Conservation (phyloP, 192 early-diverging fungal genomes). For the Allomyces macrogynus region DNA sequence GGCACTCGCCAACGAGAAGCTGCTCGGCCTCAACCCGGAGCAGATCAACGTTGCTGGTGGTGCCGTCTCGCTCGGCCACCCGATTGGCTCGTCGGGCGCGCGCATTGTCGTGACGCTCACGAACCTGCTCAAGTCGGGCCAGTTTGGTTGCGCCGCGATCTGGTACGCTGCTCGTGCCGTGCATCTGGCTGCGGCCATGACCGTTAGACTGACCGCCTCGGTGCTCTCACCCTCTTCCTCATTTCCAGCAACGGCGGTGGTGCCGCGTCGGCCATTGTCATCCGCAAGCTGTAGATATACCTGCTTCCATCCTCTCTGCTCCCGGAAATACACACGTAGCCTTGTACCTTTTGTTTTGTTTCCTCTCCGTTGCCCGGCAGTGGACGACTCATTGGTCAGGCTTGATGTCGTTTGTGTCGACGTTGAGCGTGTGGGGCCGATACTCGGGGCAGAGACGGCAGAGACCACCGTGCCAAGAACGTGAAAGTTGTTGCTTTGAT, state of each 20-base stretch:
- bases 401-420: too few species aligned
- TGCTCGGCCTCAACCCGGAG: slow-evolving; percentile 46
- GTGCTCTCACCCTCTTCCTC: too few species aligned
- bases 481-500: too few species aligned
- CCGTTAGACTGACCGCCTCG: too few species aligned
- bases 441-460: too few species aligned
- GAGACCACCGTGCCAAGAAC: too few species aligned
- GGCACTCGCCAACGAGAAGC: slow-evolving; percentile 70
- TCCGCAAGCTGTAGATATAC: slow-evolving; percentile 23
- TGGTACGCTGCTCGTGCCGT: slow-evolving; percentile 11
- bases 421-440: too few species aligned
- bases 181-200: too few species aligned
- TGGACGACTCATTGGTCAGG: too few species aligned
- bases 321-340: too few species aligned
- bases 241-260: slow-evolving; percentile 46
- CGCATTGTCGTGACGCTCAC: slow-evolving; percentile 66
- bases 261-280: slow-evolving; percentile 46
- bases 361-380: too few species aligned
- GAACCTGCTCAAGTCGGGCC: slow-evolving; percentile 58
- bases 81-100: slow-evolving; percentile 62
- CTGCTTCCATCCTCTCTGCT: neutral
- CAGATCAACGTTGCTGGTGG: slow-evolving; percentile 63
- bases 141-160: slow-evolving; percentile 58
- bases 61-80: slow-evolving; percentile 60
- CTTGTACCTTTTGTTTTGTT: too few species aligned